Evolutionary conservation across 768 basidiomycete species (phyloP), one percentile per base, ranked within the genome.

Genomic region (Mycena polygramma): DNA sequence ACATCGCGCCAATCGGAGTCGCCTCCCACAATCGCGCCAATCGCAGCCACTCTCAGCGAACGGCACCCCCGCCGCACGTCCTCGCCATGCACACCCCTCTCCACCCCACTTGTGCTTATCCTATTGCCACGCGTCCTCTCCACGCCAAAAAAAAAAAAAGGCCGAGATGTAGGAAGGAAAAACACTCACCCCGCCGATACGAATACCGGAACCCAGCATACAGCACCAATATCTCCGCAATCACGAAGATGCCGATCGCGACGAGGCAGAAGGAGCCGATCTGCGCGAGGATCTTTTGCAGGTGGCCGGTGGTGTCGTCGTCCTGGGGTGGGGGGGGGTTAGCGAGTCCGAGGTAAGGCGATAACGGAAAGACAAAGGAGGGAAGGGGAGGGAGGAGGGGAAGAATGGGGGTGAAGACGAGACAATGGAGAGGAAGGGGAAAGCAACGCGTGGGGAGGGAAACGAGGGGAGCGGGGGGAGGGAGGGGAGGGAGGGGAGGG

Each of bases 181-280:
- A n/a, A 37, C 10, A 64, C 63, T 2, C 22, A 63, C 97, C 97
- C 70, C 92, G 92, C 77, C 97, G 94, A 86, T 99, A 99, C 59
- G 77, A 81, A 87, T 94, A 98, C 67, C 84, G 87, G 93, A 96
- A 98, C 49, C 91, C 93, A 58, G 96, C 92, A 82, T 98, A 99
- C 68, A 99, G 89, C 72, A 94, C 91, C 80, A 98, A 86, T 73
- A 99, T 98, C 82, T 99, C 97, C 15, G 95, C 93, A 66, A 98
- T 54, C 77, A 98, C 94, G 84, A 98, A 99, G 77, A 96, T 92
- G 77, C 97, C 97, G 77, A 99, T 99, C 61, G 94, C 93, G 78
- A 98, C 91, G 68, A 98, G 83, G 83, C 97, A 99, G 92, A 99
- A 99, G 53, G 96, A 93, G 68, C 97, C 97, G 75, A 99, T 99